Base-by-base conservation (phyloP, 2,329 filamentous ascomycete genomes). In the Arachnopeziza araneosa region DNA sequence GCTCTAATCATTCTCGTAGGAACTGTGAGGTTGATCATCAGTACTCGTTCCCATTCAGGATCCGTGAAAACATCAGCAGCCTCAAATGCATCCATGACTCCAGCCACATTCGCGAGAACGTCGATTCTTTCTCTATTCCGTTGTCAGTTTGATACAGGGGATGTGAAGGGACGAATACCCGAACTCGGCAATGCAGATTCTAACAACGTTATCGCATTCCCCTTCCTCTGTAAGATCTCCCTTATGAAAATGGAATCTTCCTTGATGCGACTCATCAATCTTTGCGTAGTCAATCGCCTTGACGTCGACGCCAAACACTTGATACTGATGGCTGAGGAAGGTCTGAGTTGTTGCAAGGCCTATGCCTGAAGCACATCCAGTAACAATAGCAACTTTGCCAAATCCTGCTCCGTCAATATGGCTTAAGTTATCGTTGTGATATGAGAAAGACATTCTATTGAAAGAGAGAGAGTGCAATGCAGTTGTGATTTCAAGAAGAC, bases 41-140 rank as follows among this genome's bases (percentile, higher is more conserved):
- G 67, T 1, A 79, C 72, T 7, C 71, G 65, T 24, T 78, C 73
- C 75, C 75, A 78, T 50, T 74, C 70, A 0, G 67, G 66, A 50
- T 78, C 74, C 14, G 72, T 70, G 23, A 77, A 64, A 1, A 69
- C 71, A 56, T 76, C 76, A 6, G 74, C 77, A 30, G 72, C 71
- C 55, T 70, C 71, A 63, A 75, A 77, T 23, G 70, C 70, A 68
- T 79, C 77, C 66, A 76, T 75, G 21, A 79, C 66, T 24, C 77
- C 78, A 0, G 78, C 77, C 24, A 77, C 72, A 59, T 80, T 79
- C 53, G 77, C 70, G n/a, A 80, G 70, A 12, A 78, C 71, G 62
- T 80, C 77, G 48, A 77, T 67, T 21, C 67, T 66, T 1, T 60
- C 58, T 17, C 67, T 70, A 56, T 30, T 10, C 17, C 9, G 24